These are phyloP conservation scores for Tuber melanosporum DNA, from an alignment of 495 filamentous ascomycete species.

Conservation along the genomic window DNA sequence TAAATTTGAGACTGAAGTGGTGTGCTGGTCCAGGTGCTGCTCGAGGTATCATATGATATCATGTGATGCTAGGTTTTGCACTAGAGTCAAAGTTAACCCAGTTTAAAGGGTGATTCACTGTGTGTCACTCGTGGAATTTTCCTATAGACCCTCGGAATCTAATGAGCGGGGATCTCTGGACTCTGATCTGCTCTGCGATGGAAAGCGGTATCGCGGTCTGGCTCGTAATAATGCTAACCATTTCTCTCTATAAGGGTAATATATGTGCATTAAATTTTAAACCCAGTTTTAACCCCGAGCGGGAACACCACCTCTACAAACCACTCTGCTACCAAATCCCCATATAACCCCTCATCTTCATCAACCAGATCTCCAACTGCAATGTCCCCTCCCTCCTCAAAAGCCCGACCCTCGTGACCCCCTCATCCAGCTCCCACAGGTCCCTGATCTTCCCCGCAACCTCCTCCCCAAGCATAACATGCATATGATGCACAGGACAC, in stretches of 20 bases:
- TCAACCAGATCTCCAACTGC: constrained; percentile 35
- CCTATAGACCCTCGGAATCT: background rate
- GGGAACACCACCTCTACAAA: background rate
- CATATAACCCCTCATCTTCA: constrained; percentile 38
- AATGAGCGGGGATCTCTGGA: background rate
- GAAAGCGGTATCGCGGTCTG: background rate
- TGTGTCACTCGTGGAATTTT: background rate
- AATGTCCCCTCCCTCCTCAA: constrained; percentile 28
- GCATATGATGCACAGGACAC: constrained; percentile 35
- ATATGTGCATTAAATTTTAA: background rate
- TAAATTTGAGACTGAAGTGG: background rate
- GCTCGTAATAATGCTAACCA: background rate
- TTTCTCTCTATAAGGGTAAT: background rate
- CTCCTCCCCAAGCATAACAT: constrained; percentile 32
- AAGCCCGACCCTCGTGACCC: constrained; percentile 24
- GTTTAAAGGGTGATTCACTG: background rate
- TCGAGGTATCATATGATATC: background rate
- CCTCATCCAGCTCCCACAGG: constrained; percentile 23
- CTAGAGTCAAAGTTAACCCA: background rate
- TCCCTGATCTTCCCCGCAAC: constrained; percentile 17
- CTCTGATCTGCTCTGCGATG: background rate
- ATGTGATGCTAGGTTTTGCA: background rate
- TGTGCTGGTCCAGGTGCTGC: background rate
- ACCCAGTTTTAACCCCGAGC: background rate
- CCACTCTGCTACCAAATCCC: constrained; percentile 22